Base-by-base conservation (phyloP, 768 basidiomycete species). In the Termitomyces sp. region DNA sequence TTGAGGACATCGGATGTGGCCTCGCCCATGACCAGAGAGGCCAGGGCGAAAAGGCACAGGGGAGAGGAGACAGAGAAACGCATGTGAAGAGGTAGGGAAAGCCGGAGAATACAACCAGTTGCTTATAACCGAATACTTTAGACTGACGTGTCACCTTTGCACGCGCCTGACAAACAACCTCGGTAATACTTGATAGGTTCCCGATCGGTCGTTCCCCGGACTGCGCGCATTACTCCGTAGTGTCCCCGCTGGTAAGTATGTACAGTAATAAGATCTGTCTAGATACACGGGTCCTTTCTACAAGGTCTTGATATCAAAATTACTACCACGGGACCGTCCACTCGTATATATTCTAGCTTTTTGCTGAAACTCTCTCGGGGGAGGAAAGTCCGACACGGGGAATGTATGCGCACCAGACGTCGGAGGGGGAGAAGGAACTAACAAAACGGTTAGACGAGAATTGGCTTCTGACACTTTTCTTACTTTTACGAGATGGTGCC, bases 1-100 rank as follows among this genome's bases (percentile, higher is more conserved):
- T 78, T 87, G 48, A 94, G 61, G 62, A 99, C 95, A 72, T 98
- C 96, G 2, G 90, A 90, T 27, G 83, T 77, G 13, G 71, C 76
- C 40, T 83, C 84, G 55, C 83, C 86, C 57, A 77, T 66, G 64
- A 79, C 83, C 69, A 79, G 67, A 53, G 86, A 74, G 57, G 79
- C 76, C 42, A 79, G 68, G 51, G 77, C 80, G 58, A 88, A 70
- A 56, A 84, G 73, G 60, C 82, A 82, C 30, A 78, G 78, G 55
- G 84, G 76, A 43, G 82, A 55, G 26, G 75, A 55, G 81, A 72
- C 72, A 60, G 85, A 75, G 72, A 88, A 72, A 74, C 89, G 88
- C 91, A 92, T 92, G 67, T 70, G 66, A 69, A 47, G 58, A 61
- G 63, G 63, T 55, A 68, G 57, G 65, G 64, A 60, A 55, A 55